Evolutionary conservation across 805 yeast species (phyloP).

Genomic region (Yamadazyma laniorum): DNA sequence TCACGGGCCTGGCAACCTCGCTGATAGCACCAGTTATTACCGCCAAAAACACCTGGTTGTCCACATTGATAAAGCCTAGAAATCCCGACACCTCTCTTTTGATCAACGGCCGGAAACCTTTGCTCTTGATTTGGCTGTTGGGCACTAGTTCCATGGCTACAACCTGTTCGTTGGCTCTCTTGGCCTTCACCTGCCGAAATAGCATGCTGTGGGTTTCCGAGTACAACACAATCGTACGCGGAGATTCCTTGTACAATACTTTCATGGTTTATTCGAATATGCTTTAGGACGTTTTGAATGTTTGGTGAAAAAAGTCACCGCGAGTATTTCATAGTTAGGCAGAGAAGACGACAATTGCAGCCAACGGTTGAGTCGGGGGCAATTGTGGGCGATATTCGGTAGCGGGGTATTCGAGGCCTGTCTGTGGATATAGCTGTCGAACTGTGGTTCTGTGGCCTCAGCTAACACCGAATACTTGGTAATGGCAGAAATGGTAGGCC

Average conservation of each 20-base stretch:
- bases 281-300: no score
- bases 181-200: conserved; percentile 21
- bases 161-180: conserved; percentile 20
- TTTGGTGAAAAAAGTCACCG: not conserved
- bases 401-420: no score
- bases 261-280: conserved; percentile 20
- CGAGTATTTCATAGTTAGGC: no score
- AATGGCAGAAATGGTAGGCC: no score
- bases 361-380: no score
- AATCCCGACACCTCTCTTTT: conserved; percentile 57
- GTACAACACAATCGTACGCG: conserved; percentile 28
- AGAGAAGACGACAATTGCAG: no score
- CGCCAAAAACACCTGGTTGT: conserved; percentile 67
- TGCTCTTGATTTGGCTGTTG: conserved; percentile 30
- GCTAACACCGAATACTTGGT: no score
- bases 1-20: conserved; percentile 79
- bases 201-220: conserved; percentile 31
- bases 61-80: conserved; percentile 75
- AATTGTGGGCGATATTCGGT: no score
- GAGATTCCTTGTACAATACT: conserved; percentile 30
- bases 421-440: no score
- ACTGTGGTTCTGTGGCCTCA: no score
- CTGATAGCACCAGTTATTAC: conserved; percentile 68
- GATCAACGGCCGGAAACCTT: conserved; percentile 38
- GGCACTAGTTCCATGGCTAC: conserved; percentile 47